Conservation (phyloP, 2,329 filamentous ascomycete genomes). For the Cadophora gregata region DNA sequence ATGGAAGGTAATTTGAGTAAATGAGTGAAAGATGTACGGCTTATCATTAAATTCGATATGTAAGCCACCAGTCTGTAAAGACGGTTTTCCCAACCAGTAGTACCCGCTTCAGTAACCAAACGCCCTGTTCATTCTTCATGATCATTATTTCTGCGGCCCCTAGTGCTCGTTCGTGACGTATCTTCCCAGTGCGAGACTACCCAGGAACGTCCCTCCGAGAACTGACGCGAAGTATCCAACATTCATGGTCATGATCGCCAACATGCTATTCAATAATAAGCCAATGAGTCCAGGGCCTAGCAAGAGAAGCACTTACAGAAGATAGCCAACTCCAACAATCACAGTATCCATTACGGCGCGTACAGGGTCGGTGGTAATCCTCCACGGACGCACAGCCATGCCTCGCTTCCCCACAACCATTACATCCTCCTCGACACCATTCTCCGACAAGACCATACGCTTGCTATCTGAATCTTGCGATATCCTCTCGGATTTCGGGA, state of each 20-base stretch:
- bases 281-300: slow-evolving; percentile 14
- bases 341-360: slow-evolving; percentile 73
- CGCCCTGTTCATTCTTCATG: slow-evolving; percentile 11
- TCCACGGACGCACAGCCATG: slow-evolving; percentile 69
- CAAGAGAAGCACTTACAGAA: slow-evolving; percentile 70
- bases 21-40: slow-evolving; percentile 1
- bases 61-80: background rate
- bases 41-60: slow-evolving; percentile 1
- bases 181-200: slow-evolving; percentile 65
- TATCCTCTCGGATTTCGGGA: slow-evolving; percentile 45
- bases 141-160: slow-evolving; percentile 10
- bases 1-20: background rate
- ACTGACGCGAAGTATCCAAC: slow-evolving; percentile 84
- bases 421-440: slow-evolving; percentile 83
- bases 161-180: slow-evolving; percentile 37
- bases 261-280: slow-evolving; percentile 66
- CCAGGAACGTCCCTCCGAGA: slow-evolving; percentile 81
- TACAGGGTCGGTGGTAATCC: slow-evolving; percentile 79
- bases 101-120: slow-evolving; percentile 25
- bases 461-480: slow-evolving; percentile 60
- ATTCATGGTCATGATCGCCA: slow-evolving; percentile 90
- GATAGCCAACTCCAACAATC: slow-evolving; percentile 79
- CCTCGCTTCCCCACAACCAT: slow-evolving; percentile 69
- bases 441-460: slow-evolving; percentile 70
- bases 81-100: slow-evolving; percentile 6